Evolutionary conservation across 176 grass and related monocot genomes (phyloP), one percentile per base, ranked within the genome.

Genomic region (Chloris gayana): DNA sequence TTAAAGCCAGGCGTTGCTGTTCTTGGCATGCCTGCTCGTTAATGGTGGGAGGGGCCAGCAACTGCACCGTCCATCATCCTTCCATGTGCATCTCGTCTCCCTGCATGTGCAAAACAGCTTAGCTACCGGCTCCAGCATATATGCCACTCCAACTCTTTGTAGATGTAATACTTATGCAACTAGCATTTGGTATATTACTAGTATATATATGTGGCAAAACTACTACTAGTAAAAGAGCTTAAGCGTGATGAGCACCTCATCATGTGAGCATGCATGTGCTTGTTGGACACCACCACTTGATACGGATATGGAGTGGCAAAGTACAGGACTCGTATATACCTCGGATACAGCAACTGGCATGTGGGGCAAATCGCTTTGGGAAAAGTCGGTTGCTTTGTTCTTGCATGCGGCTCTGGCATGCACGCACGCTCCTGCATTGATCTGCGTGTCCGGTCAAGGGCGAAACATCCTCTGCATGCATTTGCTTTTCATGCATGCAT

Each of bases 1-100:
- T 76, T 89, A 82, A 89, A 89, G 82, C 21, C 64, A 67, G 62
- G 13, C 42, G 78, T 14, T 57, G 31, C 8, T 24, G 61, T 18
- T 22, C 5, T 38, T 34, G 66, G 79, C 72, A 42, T 49, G 75
- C 67, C 38, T 82, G 77, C 30, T 77, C 82, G 87, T 72, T 88
- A 81, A 81, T 85, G 72, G 82, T 42, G 47, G 87, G 82, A 72
- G 87, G 87, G 83, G 87, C 82, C 87, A 67, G 63, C 65, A 19
- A 72, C 87, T 89, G 77, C 87, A 80, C 82, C 87, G 87, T 76
- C 87, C 87, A 89, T 85, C 78, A 42, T 66, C 65, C 4, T 38
- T 34, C 63, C 85, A 57, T 76, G 56, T 82, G 85, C 85, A 62
- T 76, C 85, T 54, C 63, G 8, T 45, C 49, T 18, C 69, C 22